A percentile compares a stretch with the other conserved stretches of the same genome.
Evolutionary conservation across 768 basidiomycete genomes (phyloP).

Genomic region (Tulasnella sp.): DNA sequence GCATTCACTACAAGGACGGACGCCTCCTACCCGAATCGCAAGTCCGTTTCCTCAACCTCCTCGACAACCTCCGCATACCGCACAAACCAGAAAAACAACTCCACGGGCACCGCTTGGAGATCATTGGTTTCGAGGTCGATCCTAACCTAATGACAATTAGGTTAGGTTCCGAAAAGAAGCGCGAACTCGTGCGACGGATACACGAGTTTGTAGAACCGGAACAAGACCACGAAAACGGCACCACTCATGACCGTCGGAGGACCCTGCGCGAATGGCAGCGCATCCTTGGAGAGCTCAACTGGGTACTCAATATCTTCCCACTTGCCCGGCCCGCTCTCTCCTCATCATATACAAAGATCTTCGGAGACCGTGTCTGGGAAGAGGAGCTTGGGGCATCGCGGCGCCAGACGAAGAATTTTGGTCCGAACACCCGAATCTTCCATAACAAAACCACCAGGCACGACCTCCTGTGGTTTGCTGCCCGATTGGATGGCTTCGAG

Average conservation of each 20-base stretch:
- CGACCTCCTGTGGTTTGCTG: not conserved
- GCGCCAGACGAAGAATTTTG: not conserved
- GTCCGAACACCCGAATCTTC: not conserved
- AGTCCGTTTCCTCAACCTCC: slow-evolving; percentile 26
- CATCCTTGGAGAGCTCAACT: not conserved
- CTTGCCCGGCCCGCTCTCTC: not conserved
- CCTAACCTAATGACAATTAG: slow-evolving; percentile 25
- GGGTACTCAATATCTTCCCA: not conserved
- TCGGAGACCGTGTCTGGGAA: not conserved
- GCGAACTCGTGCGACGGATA: not conserved
- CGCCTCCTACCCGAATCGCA: slow-evolving; percentile 24
- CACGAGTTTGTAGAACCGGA: not conserved
- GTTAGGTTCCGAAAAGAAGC: slow-evolving; percentile 15
- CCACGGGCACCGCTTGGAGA: slow-evolving; percentile 23
- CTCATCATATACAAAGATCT: not conserved
- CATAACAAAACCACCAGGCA: not conserved
- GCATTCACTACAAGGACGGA: not conserved
- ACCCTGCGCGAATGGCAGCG: not conserved
- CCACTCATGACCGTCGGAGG: not conserved
- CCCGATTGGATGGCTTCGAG: not conserved
- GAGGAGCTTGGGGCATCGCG: not conserved
- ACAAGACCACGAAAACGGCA: not conserved
- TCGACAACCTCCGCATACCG: slow-evolving; percentile 31
- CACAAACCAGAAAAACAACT: slow-evolving; percentile 32
- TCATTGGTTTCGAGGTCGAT: slow-evolving; percentile 33